Base-by-base conservation (phyloP, 2,329 filamentous ascomycete species). In the Neofusicoccum kwambonambiense region DNA sequence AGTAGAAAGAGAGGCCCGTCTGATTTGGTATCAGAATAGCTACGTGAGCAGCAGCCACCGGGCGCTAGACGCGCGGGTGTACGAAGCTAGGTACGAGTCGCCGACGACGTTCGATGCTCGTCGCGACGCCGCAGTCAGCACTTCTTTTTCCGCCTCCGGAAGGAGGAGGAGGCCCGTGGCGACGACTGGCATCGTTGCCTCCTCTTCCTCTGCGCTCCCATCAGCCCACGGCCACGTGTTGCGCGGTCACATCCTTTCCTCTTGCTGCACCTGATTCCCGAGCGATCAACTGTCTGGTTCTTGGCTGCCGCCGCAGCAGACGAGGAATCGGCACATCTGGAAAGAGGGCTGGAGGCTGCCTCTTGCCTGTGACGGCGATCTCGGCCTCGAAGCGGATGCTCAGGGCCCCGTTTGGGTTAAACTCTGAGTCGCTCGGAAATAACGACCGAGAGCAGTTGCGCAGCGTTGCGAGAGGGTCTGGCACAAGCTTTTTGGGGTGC, bases 401-500 rank as follows among this genome's bases (percentile, higher is more conserved):
- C 37, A 15, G 8, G 9, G 15, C 34, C 17, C 34, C 11, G 3
- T 39, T 39, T 13, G 50, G 34, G 9, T 9, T 7, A 41, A 41
- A 42, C 12, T 5, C 27, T 57, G 22, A 27, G 22, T 15, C 27
- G 52, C 34, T 41, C 52, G 52, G 39, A 39, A 27, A 57, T 31
- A 15, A 44, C 19, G 52, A 31, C 52, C 22, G 39, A 13, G 37
- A 44, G 17, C n/a, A 17, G 52, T 17, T 31, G 19, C 52, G 52
- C 17, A 22, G 22, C 22, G 22, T 22, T 22, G 22, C 22, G 22
- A 22, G 51, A 39, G 50, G 17, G 34, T 17, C 5, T 52, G 47
- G 52, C 52, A 57, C 17, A 57, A 57, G 52, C 52, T 57, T 57
- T 57, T 57, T 57, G 37, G 52, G 52, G 22, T n/a, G 52, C 52